phyloP scores from a whole-genome alignment of 2,329 filamentous ascomycete genomes.

The Akanthomyces lecanii region DNA sequence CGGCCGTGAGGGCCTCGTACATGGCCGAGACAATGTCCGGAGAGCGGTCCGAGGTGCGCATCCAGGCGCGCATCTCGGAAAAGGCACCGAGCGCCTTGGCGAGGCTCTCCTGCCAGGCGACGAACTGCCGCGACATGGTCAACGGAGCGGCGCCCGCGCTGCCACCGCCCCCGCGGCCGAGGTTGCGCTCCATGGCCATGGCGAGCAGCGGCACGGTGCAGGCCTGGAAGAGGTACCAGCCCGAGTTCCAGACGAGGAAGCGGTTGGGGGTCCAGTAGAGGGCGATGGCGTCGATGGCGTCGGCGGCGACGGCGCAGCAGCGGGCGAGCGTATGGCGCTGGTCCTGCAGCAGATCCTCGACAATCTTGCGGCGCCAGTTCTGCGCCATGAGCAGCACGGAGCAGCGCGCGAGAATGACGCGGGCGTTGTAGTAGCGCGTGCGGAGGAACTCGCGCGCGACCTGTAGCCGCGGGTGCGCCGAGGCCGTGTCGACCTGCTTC shows the following conservation, averaged over 20 bases:
- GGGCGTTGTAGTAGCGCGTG: slow-evolving; percentile 29
- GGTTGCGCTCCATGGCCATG: slow-evolving; percentile 26
- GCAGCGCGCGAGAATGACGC: slow-evolving; percentile 25
- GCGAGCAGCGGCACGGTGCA: slow-evolving; percentile 29
- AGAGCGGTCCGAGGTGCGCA: slow-evolving; percentile 25
- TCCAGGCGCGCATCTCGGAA: slow-evolving; percentile 28
- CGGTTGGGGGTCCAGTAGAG: slow-evolving; percentile 31
- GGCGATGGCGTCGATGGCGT: slow-evolving; percentile 30
- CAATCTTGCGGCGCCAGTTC: slow-evolving; percentile 19
- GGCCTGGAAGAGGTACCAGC: slow-evolving; percentile 32
- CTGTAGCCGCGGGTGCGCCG: slow-evolving; percentile 24
- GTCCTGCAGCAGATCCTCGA: slow-evolving; percentile 20
- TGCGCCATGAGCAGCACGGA: slow-evolving; percentile 24
- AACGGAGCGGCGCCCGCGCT: not conserved
- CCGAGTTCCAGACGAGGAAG: slow-evolving; percentile 30
- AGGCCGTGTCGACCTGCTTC: slow-evolving; percentile 21
- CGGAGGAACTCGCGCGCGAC: slow-evolving; percentile 28
- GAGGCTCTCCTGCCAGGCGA: slow-evolving; percentile 23
- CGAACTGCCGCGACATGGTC: slow-evolving; percentile 10
- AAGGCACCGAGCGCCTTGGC: slow-evolving; percentile 25
- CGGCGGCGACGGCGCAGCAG: slow-evolving; percentile 26
- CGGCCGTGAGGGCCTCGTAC: slow-evolving; percentile 25
- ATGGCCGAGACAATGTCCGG: slow-evolving; percentile 27
- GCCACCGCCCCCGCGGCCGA: slow-evolving; percentile 8
- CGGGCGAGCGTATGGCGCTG: slow-evolving; percentile 23